Base-by-base conservation (phyloP, 148 eudicot genomes). In the Amaranthus cruentus region DNA sequence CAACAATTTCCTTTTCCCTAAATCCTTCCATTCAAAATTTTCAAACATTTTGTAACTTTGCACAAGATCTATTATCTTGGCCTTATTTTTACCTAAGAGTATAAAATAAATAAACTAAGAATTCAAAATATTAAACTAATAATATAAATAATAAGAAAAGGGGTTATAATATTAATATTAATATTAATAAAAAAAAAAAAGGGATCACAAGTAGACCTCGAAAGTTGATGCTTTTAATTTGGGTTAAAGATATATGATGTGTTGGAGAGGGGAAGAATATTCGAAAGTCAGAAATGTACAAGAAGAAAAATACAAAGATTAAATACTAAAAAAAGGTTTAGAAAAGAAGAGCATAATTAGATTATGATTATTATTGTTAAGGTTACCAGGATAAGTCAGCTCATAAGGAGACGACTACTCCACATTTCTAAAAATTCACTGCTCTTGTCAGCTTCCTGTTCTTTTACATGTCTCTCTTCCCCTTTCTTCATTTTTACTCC, bases 391-490 rank as follows among this genome's bases (percentile, higher is more conserved):
- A 80, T 85, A 90, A 87, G 96, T 90, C 92, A 88, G 89, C 96
- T 85, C 90, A 75, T 83, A 84, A 88, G 81, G 79, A 74, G 85
- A 86, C 87, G 86, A 88, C 88, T 71, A 66, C 84, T 73, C 79
- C 88, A 71, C 76, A 80, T 77, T 85, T 85, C 96, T 38, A 90
- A 87, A 90, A 82, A 88, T 90, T 90, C 92, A 90, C 96, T 87
- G 89, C 79, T 49, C 82, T 85, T 87, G 85, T 85, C 93, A 87
- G 85, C 77, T 82, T 74, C 4, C 76, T 85, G 84, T 86, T 86
- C 78, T 78, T 85, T 78, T 73, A 81, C 78, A 51, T 71, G 59
- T 75, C 52, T 74, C 71, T 48, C 67, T 64, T 12, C 52, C 38
- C 38, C 38, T 28, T 28, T 2, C 38, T 28, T 28, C 38, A 28